Conservation (phyloP, 2,329 filamentous ascomycete genomes). For the Fusarium sp. region DNA sequence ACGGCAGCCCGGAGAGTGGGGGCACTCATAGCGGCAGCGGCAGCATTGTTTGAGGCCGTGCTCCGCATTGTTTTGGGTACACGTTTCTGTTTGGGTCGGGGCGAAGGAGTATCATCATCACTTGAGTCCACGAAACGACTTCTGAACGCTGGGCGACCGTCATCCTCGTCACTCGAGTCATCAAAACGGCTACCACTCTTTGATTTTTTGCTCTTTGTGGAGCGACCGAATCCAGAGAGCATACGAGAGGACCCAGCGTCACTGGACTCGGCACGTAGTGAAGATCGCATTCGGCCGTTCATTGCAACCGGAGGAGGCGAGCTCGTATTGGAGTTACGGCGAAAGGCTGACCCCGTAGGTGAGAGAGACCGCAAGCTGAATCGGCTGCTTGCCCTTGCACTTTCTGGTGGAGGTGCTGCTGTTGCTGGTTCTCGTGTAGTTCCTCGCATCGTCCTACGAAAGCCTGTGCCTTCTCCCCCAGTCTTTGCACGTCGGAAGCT, state of each 20-base stretch:
- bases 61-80: slow-evolving; percentile 52
- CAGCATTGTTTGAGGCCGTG: slow-evolving; percentile 48
- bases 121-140: slow-evolving; percentile 80
- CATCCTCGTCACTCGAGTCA: slow-evolving; percentile 78
- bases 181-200: slow-evolving; percentile 72
- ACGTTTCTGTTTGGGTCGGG: slow-evolving; percentile 49
- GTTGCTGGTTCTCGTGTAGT: slow-evolving; percentile 41
- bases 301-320: slow-evolving; percentile 56
- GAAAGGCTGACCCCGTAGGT: slow-evolving; percentile 69
- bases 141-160: slow-evolving; percentile 47
- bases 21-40: slow-evolving; percentile 55
- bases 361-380: slow-evolving; percentile 80
- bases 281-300: slow-evolving; percentile 59
- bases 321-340: slow-evolving; percentile 54
- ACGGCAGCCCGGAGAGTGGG: slow-evolving; percentile 60
- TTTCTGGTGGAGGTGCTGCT: slow-evolving; percentile 45
- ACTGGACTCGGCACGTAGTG: slow-evolving; percentile 58
- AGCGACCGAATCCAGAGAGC: slow-evolving; percentile 60
- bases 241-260: slow-evolving; percentile 54
- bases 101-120: slow-evolving; percentile 59
- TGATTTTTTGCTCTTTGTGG: slow-evolving; percentile 48
- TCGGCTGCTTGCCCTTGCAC: slow-evolving; percentile 60
- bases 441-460: slow-evolving; percentile 80
- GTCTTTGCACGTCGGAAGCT: slow-evolving; percentile 80
- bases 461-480: slow-evolving; percentile 65